Percentiles rank a stretch among this genome's conserved stretches.
Conservation (phyloP, 2,329 filamentous ascomycete genomes). For the Alternaria triticina region DNA sequence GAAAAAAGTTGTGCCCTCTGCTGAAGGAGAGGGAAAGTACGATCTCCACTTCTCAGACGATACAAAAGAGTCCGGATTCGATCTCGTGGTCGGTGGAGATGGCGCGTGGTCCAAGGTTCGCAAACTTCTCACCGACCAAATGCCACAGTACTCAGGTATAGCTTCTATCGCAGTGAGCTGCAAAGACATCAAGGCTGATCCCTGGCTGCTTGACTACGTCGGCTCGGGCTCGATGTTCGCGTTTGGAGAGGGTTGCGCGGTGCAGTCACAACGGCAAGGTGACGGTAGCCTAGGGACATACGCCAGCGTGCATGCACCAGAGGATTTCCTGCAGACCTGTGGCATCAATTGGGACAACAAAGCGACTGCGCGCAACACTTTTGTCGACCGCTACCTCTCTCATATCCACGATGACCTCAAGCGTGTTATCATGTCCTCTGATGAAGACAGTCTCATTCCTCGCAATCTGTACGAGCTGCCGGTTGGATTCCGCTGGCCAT, state of each 20-base stretch:
- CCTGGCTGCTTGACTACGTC: conserved; percentile 53
- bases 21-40: conserved; percentile 15
- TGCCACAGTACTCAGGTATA: conserved; percentile 57
- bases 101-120: conserved; percentile 55
- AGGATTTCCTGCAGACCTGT: conserved; percentile 51
- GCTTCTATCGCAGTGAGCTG: conserved; percentile 53
- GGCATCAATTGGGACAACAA: conserved; percentile 53
- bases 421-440: conserved; percentile 27
- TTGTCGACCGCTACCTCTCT: conserved; percentile 28
- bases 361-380: conserved; percentile 42
- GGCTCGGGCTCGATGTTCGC: conserved; percentile 48
- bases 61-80: conserved; percentile 44
- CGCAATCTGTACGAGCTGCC: conserved; percentile 61
- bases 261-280: conserved; percentile 57
- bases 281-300: conserved; percentile 56
- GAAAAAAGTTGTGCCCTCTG: conserved; percentile 38
- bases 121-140: conserved; percentile 35
- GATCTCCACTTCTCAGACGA: conserved; percentile 42
- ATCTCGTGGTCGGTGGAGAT: conserved; percentile 58
- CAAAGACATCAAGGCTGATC: conserved; percentile 52
- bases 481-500: conserved; percentile 58
- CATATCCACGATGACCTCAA: conserved; percentile 45
- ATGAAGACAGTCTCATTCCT: conserved; percentile 17
- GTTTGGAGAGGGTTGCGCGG: conserved; percentile 46
- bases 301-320: conserved; percentile 48